Evolutionary conservation across 116 monocot genomes (phyloP), one percentile per base, ranked within the genome.

Genomic region (Iris pallida): DNA sequence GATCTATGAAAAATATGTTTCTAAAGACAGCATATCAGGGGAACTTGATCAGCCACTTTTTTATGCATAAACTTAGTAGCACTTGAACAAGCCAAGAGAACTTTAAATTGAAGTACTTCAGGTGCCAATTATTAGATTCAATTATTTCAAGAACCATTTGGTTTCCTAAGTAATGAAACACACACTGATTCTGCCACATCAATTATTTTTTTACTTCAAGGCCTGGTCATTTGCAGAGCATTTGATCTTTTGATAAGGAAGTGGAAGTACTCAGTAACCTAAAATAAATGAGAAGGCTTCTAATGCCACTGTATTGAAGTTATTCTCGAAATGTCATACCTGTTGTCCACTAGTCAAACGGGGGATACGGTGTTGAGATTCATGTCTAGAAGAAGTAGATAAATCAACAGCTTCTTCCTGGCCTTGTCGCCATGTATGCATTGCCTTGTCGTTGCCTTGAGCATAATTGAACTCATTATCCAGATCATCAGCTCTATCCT

Each of bases 301-400:
- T 6, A 12, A 5, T 19, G 40, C 3, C 16, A 16, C 42, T 53
- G 4, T 47, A 45, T 16, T 3, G 43, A 30, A 53, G 16, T 55
- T 17, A 16, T 43, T 41, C 7, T 47, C 16, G 8, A 19, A 43
- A 16, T 6, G 44, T 44, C 71, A 9, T 71, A 92, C 92, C 83
- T 79, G 81, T 45, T 70, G 82, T 6, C 92, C 83, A 72, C 74
- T 88, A 19, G 88, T 92, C 47, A 92, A 74, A 30, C 80, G 81
- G 45, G 85, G 80, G 53, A 92, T 88, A n/a, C 79, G 64, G 55
- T 83, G 79, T 48, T 79, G 80, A 16, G 73, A 75, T 51, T 83
- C 92, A 52, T 83, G 88, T 59, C 88, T 75, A 64, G 92, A 85
- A 68, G 88, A 91, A 58, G 80, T 83, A 58, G 91, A 92, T 16